Base-by-base conservation (phyloP, 352 stramenopile species). In the Phytophthora megakarya region DNA sequence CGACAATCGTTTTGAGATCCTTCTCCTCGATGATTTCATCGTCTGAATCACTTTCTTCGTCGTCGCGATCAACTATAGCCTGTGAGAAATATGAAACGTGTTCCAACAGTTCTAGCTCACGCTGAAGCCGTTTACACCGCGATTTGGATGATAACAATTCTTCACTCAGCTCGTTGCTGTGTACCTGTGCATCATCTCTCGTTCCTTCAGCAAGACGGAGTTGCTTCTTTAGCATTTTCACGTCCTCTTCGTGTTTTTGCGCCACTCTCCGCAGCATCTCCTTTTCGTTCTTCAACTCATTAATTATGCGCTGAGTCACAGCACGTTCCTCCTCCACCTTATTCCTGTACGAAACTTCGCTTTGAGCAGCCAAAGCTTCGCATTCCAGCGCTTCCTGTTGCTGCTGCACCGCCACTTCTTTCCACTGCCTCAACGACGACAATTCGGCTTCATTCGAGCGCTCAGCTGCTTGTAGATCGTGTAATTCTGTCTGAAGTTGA, bases 21-120 rank as follows among this genome's bases (percentile, higher is more conserved):
- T 76, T 61, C 45, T 53, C 67, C 63, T 43, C 75, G 26, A 42
- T 66, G 47, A 50, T 77, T 53, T 77, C 76, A n/a, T 90, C 81
- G 18, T 88, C 80, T 1, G 89, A 84, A 1, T 85, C 80, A 42
- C 86, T 86, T 43, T 89, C 79, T 52, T 92, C 80, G 1, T 80
- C 73, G 52, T 94, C 85, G 10, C 60, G 49, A 35, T 93, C 82
- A 32, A 89, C 78, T 21, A 89, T 77, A 1, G 85, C 81, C 11
- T 89, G 67, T 15, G 82, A 86, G 28, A 92, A 76, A 43, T 90
- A 91, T 1, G 81, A 86, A 25, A 93, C 81, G 30, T 92, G 80
- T 37, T 93, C 82, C 40, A 96, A 73, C 35, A 94, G 73, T 48
- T 81, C 60, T 1, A 93, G 68, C 52, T 96, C 85, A 9, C 85